These are phyloP conservation scores for Candida gigantensis DNA, from an alignment of 1,139 yeast genomes.

Conservation along the genomic window DNA sequence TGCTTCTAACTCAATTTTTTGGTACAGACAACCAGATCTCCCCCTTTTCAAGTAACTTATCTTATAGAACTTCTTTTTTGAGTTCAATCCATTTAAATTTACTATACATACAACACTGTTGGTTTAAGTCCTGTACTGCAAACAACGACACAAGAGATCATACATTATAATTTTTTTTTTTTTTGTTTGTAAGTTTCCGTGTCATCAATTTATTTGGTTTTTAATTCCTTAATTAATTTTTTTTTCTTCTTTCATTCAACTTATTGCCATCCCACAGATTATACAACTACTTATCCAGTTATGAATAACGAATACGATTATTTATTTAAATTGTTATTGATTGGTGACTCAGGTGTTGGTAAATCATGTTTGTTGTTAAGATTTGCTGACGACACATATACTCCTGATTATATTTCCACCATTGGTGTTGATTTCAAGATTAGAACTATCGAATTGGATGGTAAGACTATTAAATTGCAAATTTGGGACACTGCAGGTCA, in stretches of 20 bases:
- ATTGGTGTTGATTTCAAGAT: conserved; percentile 98
- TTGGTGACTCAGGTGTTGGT: conserved; percentile 98
- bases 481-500: conserved; percentile 99
- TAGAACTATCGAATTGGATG: conserved; percentile 94
- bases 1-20: background rate
- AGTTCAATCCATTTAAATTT: background rate
- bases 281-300: conserved; percentile 1
- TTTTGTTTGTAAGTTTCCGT: conserved; percentile 7
- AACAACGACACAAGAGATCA: conserved; percentile 2
- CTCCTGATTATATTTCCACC: conserved; percentile 95
- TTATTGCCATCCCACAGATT: background rate
- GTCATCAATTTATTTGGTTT: conserved; percentile 6
- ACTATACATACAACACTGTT: background rate
- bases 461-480: conserved; percentile 94
- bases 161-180: background rate
- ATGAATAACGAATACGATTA: conserved; percentile 96
- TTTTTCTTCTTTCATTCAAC: background rate
- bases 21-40: background rate
- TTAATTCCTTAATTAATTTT: conserved; percentile 3
- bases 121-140: background rate
- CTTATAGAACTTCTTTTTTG: background rate
- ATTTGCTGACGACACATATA: conserved; percentile 96
- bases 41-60: background rate
- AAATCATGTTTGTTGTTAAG: conserved; percentile 92
- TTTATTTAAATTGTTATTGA: conserved; percentile 86